Percentiles rank a stretch among this genome's conserved stretches.
phyloP scores from a whole-genome alignment of 139 green algal species.

The Tetradesmus obliquus region DNA sequence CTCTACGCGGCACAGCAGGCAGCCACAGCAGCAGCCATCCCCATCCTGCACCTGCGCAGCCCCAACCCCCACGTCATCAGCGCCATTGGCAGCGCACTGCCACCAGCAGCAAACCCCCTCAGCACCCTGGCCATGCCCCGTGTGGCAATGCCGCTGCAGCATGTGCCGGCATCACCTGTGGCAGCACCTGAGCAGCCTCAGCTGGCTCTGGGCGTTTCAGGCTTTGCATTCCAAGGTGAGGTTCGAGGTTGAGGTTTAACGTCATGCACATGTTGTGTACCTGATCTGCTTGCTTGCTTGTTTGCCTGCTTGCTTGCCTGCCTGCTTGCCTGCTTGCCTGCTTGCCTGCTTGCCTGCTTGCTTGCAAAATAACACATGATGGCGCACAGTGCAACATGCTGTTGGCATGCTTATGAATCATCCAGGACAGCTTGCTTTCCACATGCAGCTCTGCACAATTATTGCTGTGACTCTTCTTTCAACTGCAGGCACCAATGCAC shows the following conservation, averaged over 20 bases:
- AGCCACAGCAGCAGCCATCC: background rate
- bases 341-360: too few relatives aligned
- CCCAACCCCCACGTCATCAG: constrained; percentile 65
- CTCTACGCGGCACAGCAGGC: constrained; percentile 46
- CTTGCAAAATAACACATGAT: too few relatives aligned
- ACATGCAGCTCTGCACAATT: too few relatives aligned
- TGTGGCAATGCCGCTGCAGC: background rate
- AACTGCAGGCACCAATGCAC: constrained; percentile 80
- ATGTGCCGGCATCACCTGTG: background rate
- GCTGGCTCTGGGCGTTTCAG: constrained; percentile 62
- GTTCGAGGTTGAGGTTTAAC: background rate
- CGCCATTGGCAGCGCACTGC: constrained; percentile 14
- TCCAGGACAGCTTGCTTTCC: too few relatives aligned
- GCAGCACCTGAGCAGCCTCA: background rate
- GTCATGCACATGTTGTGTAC: too few relatives aligned
- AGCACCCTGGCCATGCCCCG: constrained; percentile 4
- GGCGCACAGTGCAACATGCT: too few relatives aligned
- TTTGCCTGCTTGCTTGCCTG: too few relatives aligned
- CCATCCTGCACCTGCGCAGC: constrained; percentile 71
- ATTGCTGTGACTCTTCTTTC: too few relatives aligned
- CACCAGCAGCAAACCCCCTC: background rate
- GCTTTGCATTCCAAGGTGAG: constrained; percentile 80
- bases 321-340: too few relatives aligned
- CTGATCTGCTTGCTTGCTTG: too few relatives aligned
- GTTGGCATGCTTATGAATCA: too few relatives aligned